Percentiles rank a stretch among this genome's conserved stretches.
These are phyloP conservation scores for Fusarium hostae DNA, from an alignment of 2,329 filamentous ascomycete genomes.

Conservation along the genomic window DNA sequence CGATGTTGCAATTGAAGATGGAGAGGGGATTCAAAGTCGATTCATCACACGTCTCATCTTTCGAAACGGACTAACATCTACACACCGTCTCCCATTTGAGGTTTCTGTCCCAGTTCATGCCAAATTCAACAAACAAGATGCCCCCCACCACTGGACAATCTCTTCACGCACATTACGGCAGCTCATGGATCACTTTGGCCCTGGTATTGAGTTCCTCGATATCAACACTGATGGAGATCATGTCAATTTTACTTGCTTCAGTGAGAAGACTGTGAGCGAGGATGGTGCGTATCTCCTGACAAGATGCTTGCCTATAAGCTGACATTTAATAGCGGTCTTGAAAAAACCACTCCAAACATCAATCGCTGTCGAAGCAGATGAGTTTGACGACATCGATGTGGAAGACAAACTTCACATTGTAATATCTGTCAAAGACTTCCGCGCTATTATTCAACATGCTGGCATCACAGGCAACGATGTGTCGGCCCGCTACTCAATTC, in stretches of 20 bases:
- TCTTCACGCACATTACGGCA: constrained; percentile 77
- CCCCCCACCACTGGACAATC: constrained; percentile 77
- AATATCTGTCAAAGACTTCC: constrained; percentile 85
- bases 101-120: constrained; percentile 79
- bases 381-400: constrained; percentile 80
- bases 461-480: constrained; percentile 74
- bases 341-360: constrained; percentile 85
- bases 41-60: constrained; percentile 80
- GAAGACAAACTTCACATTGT: constrained; percentile 82
- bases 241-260: constrained; percentile 83
- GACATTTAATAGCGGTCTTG: constrained; percentile 67
- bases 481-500: constrained; percentile 75
- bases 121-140: constrained; percentile 74
- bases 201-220: constrained; percentile 82
- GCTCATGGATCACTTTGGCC: constrained; percentile 82
- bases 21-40: constrained; percentile 75
- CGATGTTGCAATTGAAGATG: constrained; percentile 78
- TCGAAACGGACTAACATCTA: constrained; percentile 80
- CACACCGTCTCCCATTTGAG: constrained; percentile 81
- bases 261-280: constrained; percentile 79
- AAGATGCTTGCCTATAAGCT: neutral
- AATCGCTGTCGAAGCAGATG: constrained; percentile 78
- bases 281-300: constrained; percentile 48
- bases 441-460: constrained; percentile 80
- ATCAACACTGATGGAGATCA: constrained; percentile 79